Conservation (phyloP, 768 basidiomycete species). For the Kwoniella shandongensis region DNA sequence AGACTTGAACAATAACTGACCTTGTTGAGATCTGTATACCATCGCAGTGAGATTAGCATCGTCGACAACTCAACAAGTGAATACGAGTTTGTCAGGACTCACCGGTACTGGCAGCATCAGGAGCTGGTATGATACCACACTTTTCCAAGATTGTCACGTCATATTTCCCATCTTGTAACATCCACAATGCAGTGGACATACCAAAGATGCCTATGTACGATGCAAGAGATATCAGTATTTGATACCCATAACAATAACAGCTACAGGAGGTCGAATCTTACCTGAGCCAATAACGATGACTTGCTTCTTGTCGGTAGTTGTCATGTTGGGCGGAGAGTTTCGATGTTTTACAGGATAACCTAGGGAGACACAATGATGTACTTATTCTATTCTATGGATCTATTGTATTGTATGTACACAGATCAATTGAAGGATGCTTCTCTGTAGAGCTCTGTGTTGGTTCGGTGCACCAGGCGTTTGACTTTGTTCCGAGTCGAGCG, state of each 20-base stretch:
- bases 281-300: too few relatives aligned
- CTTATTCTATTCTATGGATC: too few relatives aligned
- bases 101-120: constrained; percentile 72
- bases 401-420: too few relatives aligned
- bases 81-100: constrained; percentile 15
- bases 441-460: too few relatives aligned
- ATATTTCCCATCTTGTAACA: constrained; percentile 65
- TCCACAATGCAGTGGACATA: constrained; percentile 77
- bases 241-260: not conserved
- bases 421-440: too few relatives aligned
- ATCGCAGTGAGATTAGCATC: constrained; percentile 21
- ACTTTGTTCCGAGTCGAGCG: too few relatives aligned
- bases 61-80: constrained; percentile 31
- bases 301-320: too few relatives aligned
- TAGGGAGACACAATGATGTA: too few relatives aligned
- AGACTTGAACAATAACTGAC: too few relatives aligned
- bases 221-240: not conserved
- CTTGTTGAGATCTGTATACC: constrained; percentile 36
- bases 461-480: too few relatives aligned
- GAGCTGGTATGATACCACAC: constrained; percentile 68
- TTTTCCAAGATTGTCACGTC: constrained; percentile 76
- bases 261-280: not conserved
- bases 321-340: too few relatives aligned
- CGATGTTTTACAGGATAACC: too few relatives aligned
- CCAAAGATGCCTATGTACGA: constrained; percentile 64